Evolutionary conservation across 192 early-diverging fungal species (phyloP).

Genomic region (Umbelopsis sp.): DNA sequence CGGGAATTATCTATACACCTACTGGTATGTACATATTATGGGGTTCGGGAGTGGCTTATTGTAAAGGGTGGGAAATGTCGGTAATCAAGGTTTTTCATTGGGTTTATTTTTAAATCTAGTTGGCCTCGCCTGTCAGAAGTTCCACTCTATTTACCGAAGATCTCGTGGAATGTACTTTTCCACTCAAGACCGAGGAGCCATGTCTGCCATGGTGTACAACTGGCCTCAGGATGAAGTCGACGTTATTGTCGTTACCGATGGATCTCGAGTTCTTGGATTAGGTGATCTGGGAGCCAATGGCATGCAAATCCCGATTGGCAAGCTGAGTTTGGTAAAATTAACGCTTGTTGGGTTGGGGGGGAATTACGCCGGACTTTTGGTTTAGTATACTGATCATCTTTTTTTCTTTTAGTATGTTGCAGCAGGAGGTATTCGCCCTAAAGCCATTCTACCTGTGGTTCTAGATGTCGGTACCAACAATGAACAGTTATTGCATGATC

Average conservation of each 20-base stretch:
- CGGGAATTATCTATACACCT: conserved; percentile 56
- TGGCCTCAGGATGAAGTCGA: conserved; percentile 60
- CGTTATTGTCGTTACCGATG: conserved; percentile 43
- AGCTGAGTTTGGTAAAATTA: conserved; percentile 39
- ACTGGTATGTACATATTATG: conserved; percentile 41
- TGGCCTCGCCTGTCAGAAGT: conserved; percentile 50
- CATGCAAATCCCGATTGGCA: conserved; percentile 45
- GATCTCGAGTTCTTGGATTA: conserved; percentile 37
- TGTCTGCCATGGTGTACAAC: conserved; percentile 59
- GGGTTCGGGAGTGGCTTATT: neutral
- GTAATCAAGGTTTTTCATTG: conserved; percentile 12
- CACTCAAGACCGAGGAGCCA: conserved; percentile 48
- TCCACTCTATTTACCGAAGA: conserved; percentile 56
- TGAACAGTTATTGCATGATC: conserved; percentile 34
- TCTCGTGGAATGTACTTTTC: conserved; percentile 59
- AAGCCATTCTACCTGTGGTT: conserved; percentile 39
- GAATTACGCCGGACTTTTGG: neutral
- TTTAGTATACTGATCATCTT: too few species aligned
- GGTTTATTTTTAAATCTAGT: conserved; percentile 33
- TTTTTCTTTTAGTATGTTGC: conserved; percentile 35
- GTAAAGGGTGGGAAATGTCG: conserved; percentile 18
- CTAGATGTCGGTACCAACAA: conserved; percentile 44
- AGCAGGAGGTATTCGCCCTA: conserved; percentile 42
- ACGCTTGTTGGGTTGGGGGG: neutral
- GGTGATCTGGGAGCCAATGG: conserved; percentile 42